Conservation (phyloP, 805 yeast genomes). For the Spathaspora girioi region DNA sequence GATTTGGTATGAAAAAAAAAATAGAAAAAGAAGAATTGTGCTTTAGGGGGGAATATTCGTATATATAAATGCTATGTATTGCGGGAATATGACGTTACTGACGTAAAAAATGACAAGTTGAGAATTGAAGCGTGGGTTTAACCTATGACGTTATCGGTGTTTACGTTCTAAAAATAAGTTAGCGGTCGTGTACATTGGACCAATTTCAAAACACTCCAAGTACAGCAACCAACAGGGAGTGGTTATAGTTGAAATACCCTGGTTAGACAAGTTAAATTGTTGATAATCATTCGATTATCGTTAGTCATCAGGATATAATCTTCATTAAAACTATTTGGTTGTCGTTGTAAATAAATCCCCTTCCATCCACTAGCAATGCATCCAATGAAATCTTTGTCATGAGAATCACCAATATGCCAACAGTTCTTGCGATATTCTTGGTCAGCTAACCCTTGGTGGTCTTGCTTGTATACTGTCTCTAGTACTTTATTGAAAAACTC, state of each 20-base stretch:
- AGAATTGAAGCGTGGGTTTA: background rate
- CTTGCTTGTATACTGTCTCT: slow-evolving; percentile 3
- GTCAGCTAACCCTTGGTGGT: slow-evolving; percentile 2
- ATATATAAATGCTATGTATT: too few relatives aligned
- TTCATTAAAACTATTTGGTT: background rate
- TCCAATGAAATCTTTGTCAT: slow-evolving; percentile 51
- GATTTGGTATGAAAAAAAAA: too few relatives aligned
- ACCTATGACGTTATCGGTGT: background rate
- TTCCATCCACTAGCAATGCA: slow-evolving; percentile 58
- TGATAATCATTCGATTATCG: slow-evolving; percentile 28
- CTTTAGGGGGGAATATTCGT: background rate
- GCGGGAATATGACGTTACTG: too few relatives aligned
- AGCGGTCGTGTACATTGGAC: background rate
- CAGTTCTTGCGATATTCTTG: slow-evolving; percentile 10
- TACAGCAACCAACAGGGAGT: too few relatives aligned
- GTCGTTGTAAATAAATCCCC: slow-evolving; percentile 53
- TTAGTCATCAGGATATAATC: slow-evolving; percentile 9
- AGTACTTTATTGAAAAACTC: slow-evolving; percentile 38
- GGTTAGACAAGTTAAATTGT: slow-evolving; percentile 16
- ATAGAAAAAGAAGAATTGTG: too few relatives aligned
- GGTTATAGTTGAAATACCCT: slow-evolving; percentile 10
- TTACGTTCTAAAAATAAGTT: background rate
- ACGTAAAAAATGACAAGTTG: too few relatives aligned
- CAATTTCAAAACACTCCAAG: background rate
- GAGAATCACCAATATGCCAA: slow-evolving; percentile 72